Evolutionary conservation across 768 basidiomycete species (phyloP).

Genomic region (Goffeauzyma gilvescens): DNA sequence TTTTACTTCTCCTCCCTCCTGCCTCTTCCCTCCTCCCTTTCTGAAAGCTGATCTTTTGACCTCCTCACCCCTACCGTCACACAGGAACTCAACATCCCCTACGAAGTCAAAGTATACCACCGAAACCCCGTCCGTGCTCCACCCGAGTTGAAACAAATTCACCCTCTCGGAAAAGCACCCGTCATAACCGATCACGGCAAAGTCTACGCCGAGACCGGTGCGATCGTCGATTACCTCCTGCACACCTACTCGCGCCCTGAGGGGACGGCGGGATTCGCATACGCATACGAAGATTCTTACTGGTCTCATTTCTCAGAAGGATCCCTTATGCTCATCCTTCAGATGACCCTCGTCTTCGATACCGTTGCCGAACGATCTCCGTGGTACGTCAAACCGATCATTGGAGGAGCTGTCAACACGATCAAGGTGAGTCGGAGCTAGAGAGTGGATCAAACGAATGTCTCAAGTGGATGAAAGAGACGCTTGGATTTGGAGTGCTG

Average conservation of each 20-base stretch:
- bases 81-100: slow-evolving; percentile 22
- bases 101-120: slow-evolving; percentile 24
- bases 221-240: slow-evolving; percentile 8
- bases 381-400: slow-evolving; percentile 10
- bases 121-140: slow-evolving; percentile 18
- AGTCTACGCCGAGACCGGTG: slow-evolving; percentile 8
- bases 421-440: slow-evolving; percentile 4
- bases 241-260: slow-evolving; percentile 4
- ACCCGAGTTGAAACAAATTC: slow-evolving; percentile 16
- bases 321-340: slow-evolving; percentile 20
- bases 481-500: background rate
- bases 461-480: background rate
- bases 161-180: slow-evolving; percentile 18
- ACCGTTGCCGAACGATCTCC: slow-evolving; percentile 6
- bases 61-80: background rate
- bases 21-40: background rate
- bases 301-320: slow-evolving; percentile 26
- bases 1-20: background rate
- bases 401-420: slow-evolving; percentile 3
- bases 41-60: slow-evolving; percentile 1
- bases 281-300: slow-evolving; percentile 9
- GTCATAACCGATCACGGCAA: slow-evolving; percentile 7
- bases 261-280: too few species aligned
- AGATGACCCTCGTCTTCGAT: slow-evolving; percentile 13
- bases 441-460: background rate